Base-by-base conservation (phyloP, 306 rosid genomes). In the Trifolium subterraneum region DNA sequence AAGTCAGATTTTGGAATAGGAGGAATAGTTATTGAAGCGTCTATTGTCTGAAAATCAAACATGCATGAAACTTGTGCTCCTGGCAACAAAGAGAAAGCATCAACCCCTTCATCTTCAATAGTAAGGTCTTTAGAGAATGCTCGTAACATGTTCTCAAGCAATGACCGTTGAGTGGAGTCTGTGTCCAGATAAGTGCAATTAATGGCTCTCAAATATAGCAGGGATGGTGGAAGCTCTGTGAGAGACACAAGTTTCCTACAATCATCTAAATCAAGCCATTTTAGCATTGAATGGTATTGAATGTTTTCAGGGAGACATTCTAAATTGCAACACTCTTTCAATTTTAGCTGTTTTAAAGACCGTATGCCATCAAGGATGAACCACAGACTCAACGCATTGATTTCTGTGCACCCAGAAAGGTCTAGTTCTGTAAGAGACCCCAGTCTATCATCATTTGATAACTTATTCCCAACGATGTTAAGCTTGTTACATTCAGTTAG, bases 11-110 rank as follows among this genome's bases (percentile, higher is more conserved):
- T 58, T 58, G 20, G 41, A 59, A 59, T 27, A 59, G 10, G 4
- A 27, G 65, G 41, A 59, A 29, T 12, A 27, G 41, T 29, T 59
- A 59, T 59, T 58, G 64, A 58, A 58, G 36, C 35, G 36, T 12
- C 8, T 12, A 13, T 13, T 58, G 35, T 23, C 0, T 13, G 39
- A 29, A 13, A 59, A 27, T 5, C 10, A 59, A 27, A 59, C 65
- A 0, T 6, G 19, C 1, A 3, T 1, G 47, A 47, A 62, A 62
- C 68, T 33, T 16, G 68, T 11, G 7, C 14, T 8, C 68, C 68
- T 25, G 47, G 45, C 2, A 29, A 31, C 12, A 14, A 7, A 61
- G 22, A 7, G 7, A 58, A 2, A 0, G 0, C 6, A 31, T 31
- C 6, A 4, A 4, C 6, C 0, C 5, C 5, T 31, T 31, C 35